Percentiles rank a stretch among this genome's conserved stretches.
These are phyloP conservation scores for Mollisiaceae sp. DNA, from an alignment of 2,329 filamentous ascomycete species.

Conservation along the genomic window DNA sequence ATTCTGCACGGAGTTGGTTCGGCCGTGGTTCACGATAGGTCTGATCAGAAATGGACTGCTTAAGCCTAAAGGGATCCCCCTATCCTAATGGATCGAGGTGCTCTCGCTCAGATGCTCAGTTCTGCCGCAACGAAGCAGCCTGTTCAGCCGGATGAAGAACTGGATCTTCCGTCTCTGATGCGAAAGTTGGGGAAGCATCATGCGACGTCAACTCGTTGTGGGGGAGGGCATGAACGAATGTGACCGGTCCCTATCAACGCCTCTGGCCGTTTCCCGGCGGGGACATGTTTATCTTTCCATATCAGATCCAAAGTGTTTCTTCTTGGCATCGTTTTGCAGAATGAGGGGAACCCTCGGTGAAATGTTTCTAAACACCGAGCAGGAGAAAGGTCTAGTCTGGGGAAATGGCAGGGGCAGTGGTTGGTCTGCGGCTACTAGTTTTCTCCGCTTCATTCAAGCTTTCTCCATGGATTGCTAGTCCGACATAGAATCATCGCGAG, in stretches of 20 bases:
- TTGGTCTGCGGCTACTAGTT: constrained; percentile 4
- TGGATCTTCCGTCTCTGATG: constrained; percentile 24
- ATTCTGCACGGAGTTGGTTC: constrained; percentile 21
- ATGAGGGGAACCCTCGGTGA: constrained; percentile 17
- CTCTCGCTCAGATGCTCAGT: constrained; percentile 12
- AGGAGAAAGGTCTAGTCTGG: background rate
- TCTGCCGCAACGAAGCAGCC: constrained; percentile 25
- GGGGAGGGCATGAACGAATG: constrained; percentile 3
- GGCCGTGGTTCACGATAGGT: constrained; percentile 12
- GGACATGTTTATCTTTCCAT: constrained; percentile 21
- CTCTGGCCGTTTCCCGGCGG: constrained; percentile 10
- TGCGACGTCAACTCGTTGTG: constrained; percentile 27
- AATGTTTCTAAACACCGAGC: constrained; percentile 11
- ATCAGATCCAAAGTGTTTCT: constrained; percentile 26
- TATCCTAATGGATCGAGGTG: constrained; percentile 9
- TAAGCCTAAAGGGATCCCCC: constrained; percentile 28
- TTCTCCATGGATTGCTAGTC: constrained; percentile 16
- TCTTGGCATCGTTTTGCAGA: constrained; percentile 18
- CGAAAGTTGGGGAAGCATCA: constrained; percentile 22
- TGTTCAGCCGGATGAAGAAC: constrained; percentile 31
- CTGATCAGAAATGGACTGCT: background rate
- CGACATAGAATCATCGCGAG: background rate
- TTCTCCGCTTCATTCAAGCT: constrained; percentile 17
- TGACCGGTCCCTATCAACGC: background rate
- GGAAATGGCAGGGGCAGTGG: background rate